Evolutionary conservation across 140 eudicot genomes (phyloP).

Genomic region (Bidens hawaiensis): DNA sequence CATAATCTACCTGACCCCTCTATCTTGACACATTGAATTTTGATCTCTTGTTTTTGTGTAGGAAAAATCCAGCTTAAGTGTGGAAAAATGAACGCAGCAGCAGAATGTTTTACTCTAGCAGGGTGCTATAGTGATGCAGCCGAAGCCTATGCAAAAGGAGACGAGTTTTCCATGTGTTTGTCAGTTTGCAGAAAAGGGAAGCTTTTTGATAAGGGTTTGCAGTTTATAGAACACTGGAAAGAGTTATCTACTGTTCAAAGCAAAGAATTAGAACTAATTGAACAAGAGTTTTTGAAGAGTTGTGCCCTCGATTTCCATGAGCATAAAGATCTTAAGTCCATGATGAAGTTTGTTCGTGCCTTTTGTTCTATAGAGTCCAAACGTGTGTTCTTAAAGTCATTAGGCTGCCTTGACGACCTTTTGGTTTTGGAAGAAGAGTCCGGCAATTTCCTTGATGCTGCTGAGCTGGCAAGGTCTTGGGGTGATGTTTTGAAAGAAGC

Average conservation of each 20-base stretch:
- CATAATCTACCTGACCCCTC: too few relatives aligned
- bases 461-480: conserved; percentile 40
- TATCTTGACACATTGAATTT: not conserved
- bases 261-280: conserved; percentile 20
- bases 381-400: conserved; percentile 41
- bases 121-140: conserved; percentile 51
- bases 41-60: conserved; percentile 12
- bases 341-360: conserved; percentile 54
- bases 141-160: conserved; percentile 46
- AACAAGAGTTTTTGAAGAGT: conserved; percentile 43
- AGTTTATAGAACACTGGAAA: conserved; percentile 59
- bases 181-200: conserved; percentile 52
- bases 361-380: conserved; percentile 37
- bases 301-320: conserved; percentile 39
- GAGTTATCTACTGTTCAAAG: conserved; percentile 13
- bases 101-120: conserved; percentile 59
- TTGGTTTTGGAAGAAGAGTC: conserved; percentile 64
- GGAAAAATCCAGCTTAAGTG: conserved; percentile 14
- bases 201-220: conserved; percentile 48
- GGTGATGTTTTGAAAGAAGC: conserved; percentile 53
- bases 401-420: conserved; percentile 51
- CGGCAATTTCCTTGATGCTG: conserved; percentile 49
- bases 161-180: conserved; percentile 43
- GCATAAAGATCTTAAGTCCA: conserved; percentile 30
- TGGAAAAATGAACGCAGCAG: conserved; percentile 35